Evolutionary conservation across 345 rosid genomes (phyloP).

Genomic region (Citrus mangshanensis): DNA sequence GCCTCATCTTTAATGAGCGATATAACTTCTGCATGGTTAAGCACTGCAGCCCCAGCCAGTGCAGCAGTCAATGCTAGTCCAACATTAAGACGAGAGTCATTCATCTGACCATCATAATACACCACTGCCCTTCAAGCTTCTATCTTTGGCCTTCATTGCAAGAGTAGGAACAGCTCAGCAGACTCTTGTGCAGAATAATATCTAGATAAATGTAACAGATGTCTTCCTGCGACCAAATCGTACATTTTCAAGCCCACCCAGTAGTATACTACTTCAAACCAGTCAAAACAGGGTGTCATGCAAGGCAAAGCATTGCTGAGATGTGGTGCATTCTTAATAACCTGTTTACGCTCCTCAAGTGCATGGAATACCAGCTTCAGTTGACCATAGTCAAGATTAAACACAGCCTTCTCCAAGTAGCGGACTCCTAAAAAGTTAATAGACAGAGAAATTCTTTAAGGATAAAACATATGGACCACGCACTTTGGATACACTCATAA

Average conservation of each 20-base stretch:
- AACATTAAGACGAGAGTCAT: conserved; percentile 89
- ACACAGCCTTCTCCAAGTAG: conserved; percentile 97
- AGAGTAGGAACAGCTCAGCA: conserved; percentile 85
- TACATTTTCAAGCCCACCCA: conserved; percentile 97
- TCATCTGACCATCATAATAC: conserved; percentile 98
- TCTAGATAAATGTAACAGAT: conserved; percentile 79
- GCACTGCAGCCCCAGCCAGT: conserved; percentile 88
- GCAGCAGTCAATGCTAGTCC: conserved; percentile 92
- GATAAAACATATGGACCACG: not conserved
- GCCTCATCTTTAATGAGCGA: conserved; percentile 70
- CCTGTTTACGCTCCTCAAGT: conserved; percentile 88
- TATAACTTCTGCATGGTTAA: conserved; percentile 91
- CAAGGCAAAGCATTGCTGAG: conserved; percentile 94
- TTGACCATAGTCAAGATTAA: conserved; percentile 92
- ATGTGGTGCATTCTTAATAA: conserved; percentile 94
- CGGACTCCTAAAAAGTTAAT: conserved; percentile 61
- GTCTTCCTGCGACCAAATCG: conserved; percentile 90
- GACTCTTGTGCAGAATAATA: conserved; percentile 87
- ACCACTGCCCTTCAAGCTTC: conserved; percentile 88
- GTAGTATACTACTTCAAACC: conserved; percentile 92
- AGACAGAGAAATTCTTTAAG: not conserved
- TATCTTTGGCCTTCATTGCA: conserved; percentile 65
- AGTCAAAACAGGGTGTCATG: conserved; percentile 96
- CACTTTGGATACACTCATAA: not conserved
- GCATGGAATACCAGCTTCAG: conserved; percentile 94